Evolutionary conservation across 805 yeast genomes (phyloP), one percentile per base, ranked within the genome.

Genomic region (Ogataea zsoltii): DNA sequence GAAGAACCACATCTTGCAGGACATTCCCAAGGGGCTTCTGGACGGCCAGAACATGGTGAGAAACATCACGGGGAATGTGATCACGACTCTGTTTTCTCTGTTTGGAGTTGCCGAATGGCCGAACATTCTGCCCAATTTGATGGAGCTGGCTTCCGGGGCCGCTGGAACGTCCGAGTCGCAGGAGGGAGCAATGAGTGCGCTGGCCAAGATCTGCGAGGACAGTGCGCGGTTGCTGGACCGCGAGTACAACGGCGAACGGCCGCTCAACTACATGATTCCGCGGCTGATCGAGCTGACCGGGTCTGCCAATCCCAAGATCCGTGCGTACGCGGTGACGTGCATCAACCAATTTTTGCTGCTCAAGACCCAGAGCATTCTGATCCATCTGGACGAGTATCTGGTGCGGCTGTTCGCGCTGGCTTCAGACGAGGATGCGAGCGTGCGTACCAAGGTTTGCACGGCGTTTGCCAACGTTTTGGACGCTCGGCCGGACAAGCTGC

Each of bases 141-240:
- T 91, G 53, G 78, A 77, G 41, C 66, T 90, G 60, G 76, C 86
- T 4, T 72, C 75, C 33, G 63, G 73, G 44, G 64, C 68, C 7
- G 75, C 72, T 11, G 72, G 78, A 23, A 59, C 70, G 0, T 57
- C 63, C 32, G 58, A 55, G 37, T 69, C 79, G 3, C 82, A 79
- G 59, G 89, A 83, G 55, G 91, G 94, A 33, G 87, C 96, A 1
- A 78, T 88, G 65, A 75, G 85, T 52, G 91, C 97, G 0, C 70
- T 94, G 49, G 74, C 85, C 31, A 89, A 91, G 63, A 85, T 94
- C 41, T 88, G 96, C 71, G 99, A 94, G 63, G 99, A 94, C 66
- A 80, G 88, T 21, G 80, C 82, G 7, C 69, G 71, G 37, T 66
- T 76, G 30, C 75, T 94, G 47, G 90, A 88, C 60, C 65, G 73